These are phyloP conservation scores for Saksenaea vasiformis DNA, from an alignment of 371 early-diverging fungal species.

Conservation along the genomic window DNA sequence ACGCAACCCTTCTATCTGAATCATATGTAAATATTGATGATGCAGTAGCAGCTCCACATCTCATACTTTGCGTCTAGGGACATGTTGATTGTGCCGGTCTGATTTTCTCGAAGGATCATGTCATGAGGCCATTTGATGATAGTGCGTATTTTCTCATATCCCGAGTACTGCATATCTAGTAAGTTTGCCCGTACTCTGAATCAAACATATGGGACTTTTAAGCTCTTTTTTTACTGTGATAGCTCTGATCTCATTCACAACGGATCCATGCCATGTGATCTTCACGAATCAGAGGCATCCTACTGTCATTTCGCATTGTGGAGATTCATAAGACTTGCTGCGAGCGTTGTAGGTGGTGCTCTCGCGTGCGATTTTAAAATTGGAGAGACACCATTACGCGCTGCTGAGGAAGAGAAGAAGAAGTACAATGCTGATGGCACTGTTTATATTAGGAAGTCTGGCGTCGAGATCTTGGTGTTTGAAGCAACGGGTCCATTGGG, in stretches of 20 bases:
- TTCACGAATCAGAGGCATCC: conserved; percentile 6
- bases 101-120: background rate
- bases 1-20: no score
- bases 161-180: background rate
- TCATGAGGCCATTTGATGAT: background rate
- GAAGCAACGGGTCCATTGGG: conserved; percentile 9
- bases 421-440: conserved; percentile 12
- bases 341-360: background rate
- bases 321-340: conserved; percentile 1
- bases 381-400: conserved; percentile 6
- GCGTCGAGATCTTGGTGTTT: conserved; percentile 6
- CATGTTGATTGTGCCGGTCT: background rate
- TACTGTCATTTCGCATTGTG: conserved; percentile 12
- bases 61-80: background rate
- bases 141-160: background rate
- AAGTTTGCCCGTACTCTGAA: background rate
- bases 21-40: background rate
- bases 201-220: no score
- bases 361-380: conserved; percentile 1
- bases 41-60: background rate
- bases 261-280: background rate
- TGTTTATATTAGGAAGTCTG: background rate
- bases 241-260: conserved; percentile 9
- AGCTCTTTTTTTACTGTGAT: background rate
- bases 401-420: background rate